These are phyloP conservation scores for Cryptococcus sp. DNA, from an alignment of 1,284 basidiomycete genomes.

Conservation along the genomic window DNA sequence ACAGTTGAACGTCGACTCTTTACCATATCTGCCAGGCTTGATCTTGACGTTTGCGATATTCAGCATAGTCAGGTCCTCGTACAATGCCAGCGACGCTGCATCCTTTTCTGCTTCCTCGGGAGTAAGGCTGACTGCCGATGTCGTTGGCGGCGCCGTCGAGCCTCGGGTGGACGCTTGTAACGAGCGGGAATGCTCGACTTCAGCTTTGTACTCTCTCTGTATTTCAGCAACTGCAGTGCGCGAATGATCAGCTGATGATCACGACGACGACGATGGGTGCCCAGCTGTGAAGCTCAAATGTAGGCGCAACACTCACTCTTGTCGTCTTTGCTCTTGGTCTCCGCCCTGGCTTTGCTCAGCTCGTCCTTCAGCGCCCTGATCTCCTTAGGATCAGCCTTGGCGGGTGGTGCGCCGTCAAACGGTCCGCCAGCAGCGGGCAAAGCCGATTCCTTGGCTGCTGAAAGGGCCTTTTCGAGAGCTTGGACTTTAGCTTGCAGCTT, in stretches of 20 bases:
- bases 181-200: slow-evolving; percentile 42
- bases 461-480: slow-evolving; percentile 38
- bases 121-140: slow-evolving; percentile 14
- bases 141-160: slow-evolving; percentile 10
- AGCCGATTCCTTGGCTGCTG: slow-evolving; percentile 17
- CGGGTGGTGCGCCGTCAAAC: slow-evolving; percentile 9
- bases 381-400: slow-evolving; percentile 36
- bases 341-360: slow-evolving; percentile 31
- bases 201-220: slow-evolving; percentile 45
- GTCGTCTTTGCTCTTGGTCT: slow-evolving; percentile 36
- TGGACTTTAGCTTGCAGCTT: slow-evolving; percentile 36
- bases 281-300: neutral
- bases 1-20: slow-evolving; percentile 47
- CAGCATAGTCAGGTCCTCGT: slow-evolving; percentile 50
- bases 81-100: slow-evolving; percentile 38
- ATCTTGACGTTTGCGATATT: slow-evolving; percentile 44
- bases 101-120: slow-evolving; percentile 43
- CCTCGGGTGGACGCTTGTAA: slow-evolving; percentile 27
- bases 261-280: neutral
- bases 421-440: slow-evolving; percentile 18
- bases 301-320: slow-evolving; percentile 33
- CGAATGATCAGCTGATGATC: neutral
- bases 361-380: slow-evolving; percentile 42
- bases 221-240: slow-evolving; percentile 29
- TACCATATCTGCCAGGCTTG: slow-evolving; percentile 31